Conservation (phyloP, 2,329 filamentous ascomycete genomes). For the Cytospora chrysosperma region DNA sequence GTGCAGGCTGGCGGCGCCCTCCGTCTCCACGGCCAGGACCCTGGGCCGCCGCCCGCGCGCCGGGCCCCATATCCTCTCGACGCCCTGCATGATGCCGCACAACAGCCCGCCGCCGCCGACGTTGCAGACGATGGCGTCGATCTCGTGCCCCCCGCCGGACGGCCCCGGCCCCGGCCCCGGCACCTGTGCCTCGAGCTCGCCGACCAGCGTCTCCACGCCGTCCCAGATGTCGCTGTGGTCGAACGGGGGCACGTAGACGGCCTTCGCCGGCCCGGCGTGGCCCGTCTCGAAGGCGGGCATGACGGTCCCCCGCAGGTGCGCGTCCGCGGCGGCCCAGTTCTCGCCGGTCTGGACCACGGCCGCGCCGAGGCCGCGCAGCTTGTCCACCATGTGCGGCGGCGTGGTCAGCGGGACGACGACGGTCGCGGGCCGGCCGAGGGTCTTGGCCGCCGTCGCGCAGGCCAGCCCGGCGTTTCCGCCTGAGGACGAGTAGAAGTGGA, state of each 20-base stretch:
- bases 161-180: no score
- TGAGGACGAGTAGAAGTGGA: conserved; percentile 71
- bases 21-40: conserved; percentile 71
- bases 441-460: conserved; percentile 67
- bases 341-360: conserved; percentile 65
- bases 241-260: conserved; percentile 66
- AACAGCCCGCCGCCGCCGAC: conserved; percentile 72
- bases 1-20: conserved; percentile 66
- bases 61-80: conserved; percentile 43
- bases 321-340: conserved; percentile 68
- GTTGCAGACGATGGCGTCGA: conserved; percentile 65
- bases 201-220: conserved; percentile 58
- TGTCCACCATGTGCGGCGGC: conserved; percentile 64
- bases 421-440: conserved; percentile 62
- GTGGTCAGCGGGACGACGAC: conserved; percentile 70
- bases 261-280: conserved; percentile 35
- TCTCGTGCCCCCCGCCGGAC: no score
- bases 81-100: conserved; percentile 63
- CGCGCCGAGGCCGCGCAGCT: conserved; percentile 63
- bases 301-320: conserved; percentile 51
- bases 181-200: conserved; percentile 42
- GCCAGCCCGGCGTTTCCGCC: conserved; percentile 81
- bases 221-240: conserved; percentile 66
- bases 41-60: conserved; percentile 31
- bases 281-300: conserved; percentile 43